Base-by-base conservation (phyloP, 176 grass and related monocot species). In the Cymbopogon citratus region DNA sequence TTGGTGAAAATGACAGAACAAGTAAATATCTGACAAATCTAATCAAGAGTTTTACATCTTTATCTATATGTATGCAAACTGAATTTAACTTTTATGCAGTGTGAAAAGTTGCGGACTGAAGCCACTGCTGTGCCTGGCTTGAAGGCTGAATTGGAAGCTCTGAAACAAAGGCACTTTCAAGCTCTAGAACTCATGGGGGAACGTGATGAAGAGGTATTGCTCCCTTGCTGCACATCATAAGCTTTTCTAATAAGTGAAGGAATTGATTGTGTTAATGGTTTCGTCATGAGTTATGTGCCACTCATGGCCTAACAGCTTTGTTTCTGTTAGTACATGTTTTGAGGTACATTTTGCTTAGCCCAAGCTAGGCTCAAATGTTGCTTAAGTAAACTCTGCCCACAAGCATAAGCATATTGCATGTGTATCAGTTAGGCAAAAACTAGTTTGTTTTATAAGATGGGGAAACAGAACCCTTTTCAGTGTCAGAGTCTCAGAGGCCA, bases 141-240 rank as follows among this genome's bases (percentile, higher is more conserved):
- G 83, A 90, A 78, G 77, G 93, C 91, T 14, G 97, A 99, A 72
- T 72, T 99, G 44, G 93, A 99, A 77, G 97, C 97, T 65, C 83
- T 99, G 66, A 91, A 94, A 89, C 91, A 87, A 86, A 95, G 97
- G 66, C 93, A 99, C 63, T 91, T 90, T 56, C 82, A 94, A 70
- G 97, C 97, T 56, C 81, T 99, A 44, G 97, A 99, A 85, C 93
- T 99, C 82, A 99, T 96, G 97, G 97, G 97, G 25, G 97, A 99
- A 87, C 97, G 93, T 76, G 97, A 99, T 83, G 97, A 99, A 96
- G 97, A 96, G 97, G 97, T 99, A 85, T 52, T 15, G 3, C 27
- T 83, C 13, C 62, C 28, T 40, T 85, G 45, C 69, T 25, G 12
- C 35, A 57, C 3, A 76, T 44, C 14, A 83, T 74, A 29, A 66